Conservation (phyloP, 2,329 filamentous ascomycete species). For the Aureobasidium sp. region DNA sequence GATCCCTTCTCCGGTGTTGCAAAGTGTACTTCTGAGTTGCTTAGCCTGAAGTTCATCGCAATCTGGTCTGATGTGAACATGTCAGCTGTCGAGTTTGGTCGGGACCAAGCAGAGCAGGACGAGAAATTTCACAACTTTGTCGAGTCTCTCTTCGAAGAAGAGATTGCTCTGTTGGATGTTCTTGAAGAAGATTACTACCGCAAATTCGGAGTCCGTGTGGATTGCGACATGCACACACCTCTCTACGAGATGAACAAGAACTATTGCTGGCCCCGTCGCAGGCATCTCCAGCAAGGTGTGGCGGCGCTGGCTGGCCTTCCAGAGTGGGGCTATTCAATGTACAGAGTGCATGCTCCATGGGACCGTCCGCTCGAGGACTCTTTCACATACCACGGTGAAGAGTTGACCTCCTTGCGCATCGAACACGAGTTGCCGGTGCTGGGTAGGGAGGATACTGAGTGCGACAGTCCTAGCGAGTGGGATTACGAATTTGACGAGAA, state of each 20-base stretch:
- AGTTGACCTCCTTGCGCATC: background rate
- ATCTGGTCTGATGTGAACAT: constrained; percentile 1
- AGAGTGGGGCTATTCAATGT: constrained; percentile 11
- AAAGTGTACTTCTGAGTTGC: background rate
- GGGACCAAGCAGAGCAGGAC: background rate
- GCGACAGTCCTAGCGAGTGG: constrained; percentile 5
- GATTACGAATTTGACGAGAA: constrained; percentile 5
- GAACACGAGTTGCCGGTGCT: background rate
- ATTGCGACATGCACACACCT: background rate
- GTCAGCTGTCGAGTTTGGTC: background rate
- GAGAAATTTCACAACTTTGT: background rate
- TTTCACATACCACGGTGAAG: background rate
- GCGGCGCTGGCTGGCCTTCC: background rate
- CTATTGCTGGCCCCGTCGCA: background rate
- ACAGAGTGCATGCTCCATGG: background rate
- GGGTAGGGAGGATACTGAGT: background rate
- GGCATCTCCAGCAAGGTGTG: constrained; percentile 1
- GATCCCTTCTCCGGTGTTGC: background rate
- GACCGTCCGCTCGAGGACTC: background rate
- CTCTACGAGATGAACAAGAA: constrained; percentile 11
- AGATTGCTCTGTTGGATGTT: too few species aligned
- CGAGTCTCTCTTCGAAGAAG: background rate
- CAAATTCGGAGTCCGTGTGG: too few species aligned
- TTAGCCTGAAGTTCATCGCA: background rate
- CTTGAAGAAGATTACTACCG: background rate